phyloP scores from a whole-genome alignment of 208 protist genomes.

The Leishmania major region DNA sequence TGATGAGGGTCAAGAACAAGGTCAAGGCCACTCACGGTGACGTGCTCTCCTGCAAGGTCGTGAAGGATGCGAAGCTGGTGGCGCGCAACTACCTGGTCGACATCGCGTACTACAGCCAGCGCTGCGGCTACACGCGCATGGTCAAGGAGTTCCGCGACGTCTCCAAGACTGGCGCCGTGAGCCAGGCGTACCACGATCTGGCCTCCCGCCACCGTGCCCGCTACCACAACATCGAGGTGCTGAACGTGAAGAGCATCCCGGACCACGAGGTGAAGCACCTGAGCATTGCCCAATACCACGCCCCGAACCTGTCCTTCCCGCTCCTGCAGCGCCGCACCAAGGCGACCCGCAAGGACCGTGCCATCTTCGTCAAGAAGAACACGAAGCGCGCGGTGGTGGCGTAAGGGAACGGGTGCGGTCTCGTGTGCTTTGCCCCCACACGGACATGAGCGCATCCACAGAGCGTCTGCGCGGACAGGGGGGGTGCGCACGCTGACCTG shows the following conservation, averaged over 20 bases:
- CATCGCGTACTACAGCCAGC: conserved; percentile 98
- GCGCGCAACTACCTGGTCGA: conserved; percentile 99
- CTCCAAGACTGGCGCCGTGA: conserved; percentile 95
- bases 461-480: not conserved
- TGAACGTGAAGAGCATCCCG: conserved; percentile 92
- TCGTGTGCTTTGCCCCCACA: not conserved
- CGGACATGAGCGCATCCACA: not conserved
- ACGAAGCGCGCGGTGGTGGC: conserved; percentile 80
- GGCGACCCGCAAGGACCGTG: conserved; percentile 80
- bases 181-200: conserved; percentile 98
- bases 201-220: conserved; percentile 97
- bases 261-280: conserved; percentile 82
- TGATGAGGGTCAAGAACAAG: conserved; percentile 97
- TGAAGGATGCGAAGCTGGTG: conserved; percentile 95
- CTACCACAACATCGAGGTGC: conserved; percentile 96
- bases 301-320: conserved; percentile 94
- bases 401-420: conserved; percentile 24
- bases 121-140: conserved; percentile 99
- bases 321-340: conserved; percentile 90
- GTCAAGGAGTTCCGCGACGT: conserved; percentile 99
- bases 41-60: conserved; percentile 92
- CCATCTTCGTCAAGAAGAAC: conserved; percentile 85
- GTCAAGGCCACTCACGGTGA: conserved; percentile 99
- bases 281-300: conserved; percentile 94
- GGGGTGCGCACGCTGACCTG: not conserved